A percentile compares a stretch with the other conserved stretches of the same genome.
Evolutionary conservation across 306 rosid species (phyloP).

Genomic region (Urtica urens): DNA sequence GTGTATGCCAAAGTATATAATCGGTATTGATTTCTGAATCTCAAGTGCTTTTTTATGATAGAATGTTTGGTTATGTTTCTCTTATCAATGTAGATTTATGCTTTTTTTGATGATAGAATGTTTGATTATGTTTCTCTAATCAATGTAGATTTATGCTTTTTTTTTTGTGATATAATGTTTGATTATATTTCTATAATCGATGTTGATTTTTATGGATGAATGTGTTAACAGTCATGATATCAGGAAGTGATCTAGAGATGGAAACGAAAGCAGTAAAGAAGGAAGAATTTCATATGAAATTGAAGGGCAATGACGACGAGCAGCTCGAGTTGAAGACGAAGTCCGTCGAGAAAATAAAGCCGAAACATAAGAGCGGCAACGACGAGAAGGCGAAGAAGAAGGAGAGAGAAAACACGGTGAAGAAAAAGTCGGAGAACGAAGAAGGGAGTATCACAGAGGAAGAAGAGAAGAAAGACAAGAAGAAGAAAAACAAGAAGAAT

Average conservation of each 20-base stretch:
- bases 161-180: too few species aligned
- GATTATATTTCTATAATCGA: too few species aligned
- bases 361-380: slow-evolving; percentile 13
- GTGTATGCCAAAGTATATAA: too few species aligned
- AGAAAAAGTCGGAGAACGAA: slow-evolving; percentile 14
- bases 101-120: too few species aligned
- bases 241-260: slow-evolving; percentile 25
- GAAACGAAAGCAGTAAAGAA: slow-evolving; percentile 29
- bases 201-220: too few species aligned
- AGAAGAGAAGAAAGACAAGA: slow-evolving; percentile 3
- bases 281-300: slow-evolving; percentile 18
- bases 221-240: slow-evolving; percentile 6
- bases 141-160: too few species aligned
- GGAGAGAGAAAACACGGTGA: slow-evolving; percentile 13
- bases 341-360: slow-evolving; percentile 21
- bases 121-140: too few species aligned
- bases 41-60: too few species aligned
- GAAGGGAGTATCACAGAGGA: not conserved
- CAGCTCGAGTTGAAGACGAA: slow-evolving; percentile 39
- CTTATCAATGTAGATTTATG: too few species aligned
- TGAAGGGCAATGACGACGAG: slow-evolving; percentile 33
- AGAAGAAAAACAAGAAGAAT: not conserved
- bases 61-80: too few species aligned
- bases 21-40: too few species aligned
- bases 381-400: slow-evolving; percentile 24